These are phyloP conservation scores for Pestalotiopsis sp. DNA, from an alignment of 2,329 filamentous ascomycete species.

Conservation along the genomic window DNA sequence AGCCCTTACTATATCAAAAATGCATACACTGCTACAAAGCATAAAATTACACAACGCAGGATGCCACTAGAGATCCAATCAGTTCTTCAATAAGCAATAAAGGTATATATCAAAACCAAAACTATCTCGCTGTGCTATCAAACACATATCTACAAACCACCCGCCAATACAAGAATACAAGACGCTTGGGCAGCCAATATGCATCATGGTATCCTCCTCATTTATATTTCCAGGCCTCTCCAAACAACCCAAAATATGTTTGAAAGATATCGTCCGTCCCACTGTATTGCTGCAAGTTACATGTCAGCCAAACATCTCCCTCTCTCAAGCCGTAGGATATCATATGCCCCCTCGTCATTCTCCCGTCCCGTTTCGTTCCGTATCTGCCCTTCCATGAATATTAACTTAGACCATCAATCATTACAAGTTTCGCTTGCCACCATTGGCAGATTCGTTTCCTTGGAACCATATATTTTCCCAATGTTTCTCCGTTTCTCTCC, in stretches of 20 bases:
- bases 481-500: neutral
- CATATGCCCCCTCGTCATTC: neutral
- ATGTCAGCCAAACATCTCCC: neutral
- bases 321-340: neutral
- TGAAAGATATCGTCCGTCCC: neutral
- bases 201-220: neutral
- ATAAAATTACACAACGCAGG: no score
- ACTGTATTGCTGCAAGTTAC: neutral
- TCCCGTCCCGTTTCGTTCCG: neutral
- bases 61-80: no score
- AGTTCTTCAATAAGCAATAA: neutral
- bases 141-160: neutral
- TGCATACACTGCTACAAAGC: no score
- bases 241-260: neutral
- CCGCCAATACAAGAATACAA: neutral
- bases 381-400: neutral
- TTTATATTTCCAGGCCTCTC: neutral
- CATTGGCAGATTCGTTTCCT: neutral
- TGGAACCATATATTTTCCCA: neutral
- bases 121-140: neutral
- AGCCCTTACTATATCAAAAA: no score
- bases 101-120: constrained; percentile 2
- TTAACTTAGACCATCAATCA: neutral
- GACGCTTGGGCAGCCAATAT: neutral
- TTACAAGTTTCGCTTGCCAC: neutral